phyloP scores from a whole-genome alignment of 257 asterid species.

The Eucommia ulmoides region DNA sequence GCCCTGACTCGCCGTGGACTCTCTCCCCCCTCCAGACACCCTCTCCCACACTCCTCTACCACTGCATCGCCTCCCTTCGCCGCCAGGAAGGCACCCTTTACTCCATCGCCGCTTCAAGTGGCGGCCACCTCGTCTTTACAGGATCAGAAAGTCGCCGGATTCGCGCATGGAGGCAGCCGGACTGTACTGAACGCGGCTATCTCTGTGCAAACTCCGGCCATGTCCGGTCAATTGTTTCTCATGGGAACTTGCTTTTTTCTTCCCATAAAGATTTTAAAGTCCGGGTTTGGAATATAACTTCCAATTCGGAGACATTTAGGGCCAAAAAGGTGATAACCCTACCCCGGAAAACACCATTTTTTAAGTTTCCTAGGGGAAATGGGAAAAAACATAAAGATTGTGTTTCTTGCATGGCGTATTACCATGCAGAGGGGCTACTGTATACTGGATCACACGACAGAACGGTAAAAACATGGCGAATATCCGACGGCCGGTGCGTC shows the following conservation, averaged over 20 bases:
- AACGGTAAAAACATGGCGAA: conserved; percentile 55
- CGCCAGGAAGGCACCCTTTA: not conserved
- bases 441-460: conserved; percentile 77
- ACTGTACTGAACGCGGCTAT: conserved; percentile 64
- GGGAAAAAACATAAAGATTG: conserved; percentile 29
- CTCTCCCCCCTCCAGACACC: not conserved
- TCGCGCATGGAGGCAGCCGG: conserved; percentile 84
- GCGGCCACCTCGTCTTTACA: conserved; percentile 63
- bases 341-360: conserved; percentile 24
- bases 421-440: conserved; percentile 66
- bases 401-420: conserved; percentile 82
- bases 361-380: conserved; percentile 13
- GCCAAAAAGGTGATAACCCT: conserved; percentile 37
- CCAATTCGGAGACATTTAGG: conserved; percentile 32
- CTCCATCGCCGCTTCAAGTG: not conserved
- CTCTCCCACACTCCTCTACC: not conserved
- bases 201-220: conserved; percentile 36
- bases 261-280: conserved; percentile 54
- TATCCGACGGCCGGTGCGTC: conserved; percentile 45
- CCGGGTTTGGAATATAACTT: conserved; percentile 38
- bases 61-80: conserved; percentile 1
- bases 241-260: conserved; percentile 55
- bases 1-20: conserved; percentile 1
- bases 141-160: conserved; percentile 66
- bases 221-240: conserved; percentile 47